Conservation (phyloP, 164 flowering plant genomes). For the Nelumbo lutea region DNA sequence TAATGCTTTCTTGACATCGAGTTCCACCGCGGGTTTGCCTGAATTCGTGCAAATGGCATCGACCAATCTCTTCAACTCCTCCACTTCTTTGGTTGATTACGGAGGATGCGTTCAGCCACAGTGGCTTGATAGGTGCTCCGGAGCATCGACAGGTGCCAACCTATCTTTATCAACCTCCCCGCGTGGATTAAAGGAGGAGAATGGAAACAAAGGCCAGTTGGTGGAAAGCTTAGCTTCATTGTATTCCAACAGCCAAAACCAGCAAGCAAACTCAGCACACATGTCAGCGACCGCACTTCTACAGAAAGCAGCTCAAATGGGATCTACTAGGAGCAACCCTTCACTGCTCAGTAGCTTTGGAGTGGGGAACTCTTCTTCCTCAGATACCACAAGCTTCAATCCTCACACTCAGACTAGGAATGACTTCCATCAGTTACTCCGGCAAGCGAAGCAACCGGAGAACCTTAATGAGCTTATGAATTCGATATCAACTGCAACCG, state of each 20-base stretch:
- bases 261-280: slow-evolving; percentile 16
- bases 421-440: slow-evolving; percentile 13
- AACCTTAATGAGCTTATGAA: slow-evolving; percentile 18
- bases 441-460: slow-evolving; percentile 15
- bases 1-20: slow-evolving; percentile 5
- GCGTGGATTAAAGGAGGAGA: slow-evolving; percentile 22
- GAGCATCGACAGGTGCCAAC: slow-evolving; percentile 8
- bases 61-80: slow-evolving; percentile 25
- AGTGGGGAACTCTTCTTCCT: slow-evolving; percentile 24
- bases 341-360: slow-evolving; percentile 22
- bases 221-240: slow-evolving; percentile 20
- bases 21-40: slow-evolving; percentile 3
- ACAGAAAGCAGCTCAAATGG: slow-evolving; percentile 81
- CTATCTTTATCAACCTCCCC: slow-evolving; percentile 19
- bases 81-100: slow-evolving; percentile 1
- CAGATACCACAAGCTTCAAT: slow-evolving; percentile 8
- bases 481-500: slow-evolving; percentile 1
- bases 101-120: neutral
- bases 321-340: slow-evolving; percentile 44
- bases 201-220: slow-evolving; percentile 13
- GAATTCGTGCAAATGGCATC: slow-evolving; percentile 27
- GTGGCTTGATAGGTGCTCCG: slow-evolving; percentile 1
- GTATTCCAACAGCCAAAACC: slow-evolving; percentile 10
- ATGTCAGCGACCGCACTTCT: slow-evolving; percentile 71
- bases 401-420: slow-evolving; percentile 6